Base-by-base conservation (phyloP, 345 rosid species). In the Populus nigra region DNA sequence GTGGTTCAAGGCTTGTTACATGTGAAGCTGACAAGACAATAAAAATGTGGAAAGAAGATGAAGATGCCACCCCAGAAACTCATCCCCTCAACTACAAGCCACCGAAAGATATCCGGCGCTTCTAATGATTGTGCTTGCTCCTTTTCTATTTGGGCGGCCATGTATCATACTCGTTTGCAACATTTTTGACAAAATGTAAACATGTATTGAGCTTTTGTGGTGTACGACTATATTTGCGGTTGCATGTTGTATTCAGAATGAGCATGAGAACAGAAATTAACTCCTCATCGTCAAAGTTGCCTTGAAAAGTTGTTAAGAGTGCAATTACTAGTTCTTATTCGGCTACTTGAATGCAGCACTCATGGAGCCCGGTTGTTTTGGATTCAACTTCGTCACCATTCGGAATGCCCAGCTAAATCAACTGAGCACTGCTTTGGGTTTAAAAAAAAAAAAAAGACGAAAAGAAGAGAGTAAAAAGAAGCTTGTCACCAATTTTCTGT, bases 21-120 rank as follows among this genome's bases (percentile, higher is more conserved):
- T 96, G 99, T 1, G 99, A 96, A 81, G 99, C 99, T 0, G 98
- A 96, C 77, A 96, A 94, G 84, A 94, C 99, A 2, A 94, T 96
- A 57, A 92, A 96, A 84, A 92, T 96, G 97, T 96, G 99, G 99
- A 96, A 89, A 82, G 98, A 96, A 85, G 99, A 96, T 71, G 97
- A 91, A 73, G 88, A 71, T 43, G 99, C 98, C 18, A 92, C 97
- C 55, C 93, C 97, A 16, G 97, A 94, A 67, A 94, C 96, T 31
- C 97, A 96, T 82, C 99, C 99, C 61, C 78, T 96, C 77, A 94
- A 92, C 83, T 96, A 89, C 88, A 96, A 87, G 88, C 98, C 99
- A 29, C 99, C 99, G 13, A 96, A 90, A 85, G 99, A 96, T n/a
- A 90, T 96, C 73, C 86, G 98, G 13, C 90, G 98, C 74, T 96